Conservation (phyloP, 2,329 filamentous ascomycete genomes). For the Stagonosporopsis vannaccii region DNA sequence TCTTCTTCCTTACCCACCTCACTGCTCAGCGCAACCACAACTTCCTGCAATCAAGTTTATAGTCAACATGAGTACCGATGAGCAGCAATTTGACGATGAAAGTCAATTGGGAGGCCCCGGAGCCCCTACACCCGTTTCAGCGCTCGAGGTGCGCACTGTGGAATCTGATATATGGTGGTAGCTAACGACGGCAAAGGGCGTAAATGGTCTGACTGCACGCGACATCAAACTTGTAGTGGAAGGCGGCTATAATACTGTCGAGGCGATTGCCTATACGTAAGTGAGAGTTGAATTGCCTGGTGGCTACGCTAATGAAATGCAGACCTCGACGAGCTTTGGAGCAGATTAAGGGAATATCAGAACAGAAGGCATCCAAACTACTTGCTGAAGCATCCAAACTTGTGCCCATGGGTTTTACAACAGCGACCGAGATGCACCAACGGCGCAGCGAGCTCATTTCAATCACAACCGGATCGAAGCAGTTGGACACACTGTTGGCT, state of each 20-base stretch:
- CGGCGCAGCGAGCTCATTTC: conserved; percentile 96
- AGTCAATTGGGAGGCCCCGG: conserved; percentile 79
- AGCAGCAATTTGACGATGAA: conserved; percentile 73
- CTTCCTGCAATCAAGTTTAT: background rate
- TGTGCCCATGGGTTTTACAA: conserved; percentile 98
- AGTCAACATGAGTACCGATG: conserved; percentile 58
- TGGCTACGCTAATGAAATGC: conserved; percentile 30
- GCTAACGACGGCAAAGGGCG: conserved; percentile 65
- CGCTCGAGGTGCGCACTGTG: conserved; percentile 74
- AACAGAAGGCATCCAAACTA: conserved; percentile 93
- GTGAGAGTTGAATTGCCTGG: conserved; percentile 30
- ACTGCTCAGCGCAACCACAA: background rate
- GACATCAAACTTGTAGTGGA: conserved; percentile 94
- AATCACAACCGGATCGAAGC: conserved; percentile 97
- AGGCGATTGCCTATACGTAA: conserved; percentile 92
- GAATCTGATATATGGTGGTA: background rate
- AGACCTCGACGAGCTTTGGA: conserved; percentile 78
- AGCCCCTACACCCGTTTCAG: conserved; percentile 86
- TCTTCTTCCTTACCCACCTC: background rate
- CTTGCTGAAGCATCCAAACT: conserved; percentile 94
- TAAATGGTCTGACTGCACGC: conserved; percentile 88
- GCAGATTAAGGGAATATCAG: conserved; percentile 97
- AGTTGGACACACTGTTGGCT: conserved; percentile 91
- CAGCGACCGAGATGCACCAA: conserved; percentile 98
- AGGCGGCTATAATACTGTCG: conserved; percentile 93